Percentiles rank a stretch among this genome's conserved stretches.
Conservation (phyloP, 768 basidiomycete species). For the Chalciporus pseudorubinellus region DNA sequence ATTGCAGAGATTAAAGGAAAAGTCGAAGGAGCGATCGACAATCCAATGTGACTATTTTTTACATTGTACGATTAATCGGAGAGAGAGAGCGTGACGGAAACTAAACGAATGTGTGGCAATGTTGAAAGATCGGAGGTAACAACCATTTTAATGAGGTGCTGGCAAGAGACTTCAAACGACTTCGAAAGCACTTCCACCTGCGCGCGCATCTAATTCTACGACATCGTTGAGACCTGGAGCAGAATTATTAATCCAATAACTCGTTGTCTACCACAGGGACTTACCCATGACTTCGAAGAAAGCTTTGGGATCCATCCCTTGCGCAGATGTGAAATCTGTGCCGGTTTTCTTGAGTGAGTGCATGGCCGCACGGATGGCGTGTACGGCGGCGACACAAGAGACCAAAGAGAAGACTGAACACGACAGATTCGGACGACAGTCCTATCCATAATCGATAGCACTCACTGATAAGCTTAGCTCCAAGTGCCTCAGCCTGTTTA, state of each 20-base stretch:
- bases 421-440: not conserved
- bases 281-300: slow-evolving; percentile 79
- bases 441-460: not conserved
- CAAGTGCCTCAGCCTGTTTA: slow-evolving; percentile 63
- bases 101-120: not conserved
- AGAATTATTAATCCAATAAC: not conserved
- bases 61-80: slow-evolving; percentile 17
- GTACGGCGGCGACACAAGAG: slow-evolving; percentile 73
- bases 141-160: not conserved
- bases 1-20: slow-evolving; percentile 21
- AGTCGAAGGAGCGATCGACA: slow-evolving; percentile 20
- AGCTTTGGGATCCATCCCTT: slow-evolving; percentile 73
- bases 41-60: slow-evolving; percentile 19
- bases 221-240: slow-evolving; percentile 50
- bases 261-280: slow-evolving; percentile 12
- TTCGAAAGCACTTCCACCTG: slow-evolving; percentile 60
- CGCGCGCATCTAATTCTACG: slow-evolving; percentile 50
- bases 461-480: slow-evolving; percentile 78
- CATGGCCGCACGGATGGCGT: slow-evolving; percentile 79
- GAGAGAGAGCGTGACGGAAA: no score
- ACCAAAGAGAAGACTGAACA: slow-evolving; percentile 68
- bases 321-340: slow-evolving; percentile 59
- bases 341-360: slow-evolving; percentile 72
- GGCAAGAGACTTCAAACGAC: slow-evolving; percentile 36
- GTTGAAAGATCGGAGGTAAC: no score